These are phyloP conservation scores for Salix exigua DNA, from an alignment of 345 rosid genomes.

Conservation along the genomic window DNA sequence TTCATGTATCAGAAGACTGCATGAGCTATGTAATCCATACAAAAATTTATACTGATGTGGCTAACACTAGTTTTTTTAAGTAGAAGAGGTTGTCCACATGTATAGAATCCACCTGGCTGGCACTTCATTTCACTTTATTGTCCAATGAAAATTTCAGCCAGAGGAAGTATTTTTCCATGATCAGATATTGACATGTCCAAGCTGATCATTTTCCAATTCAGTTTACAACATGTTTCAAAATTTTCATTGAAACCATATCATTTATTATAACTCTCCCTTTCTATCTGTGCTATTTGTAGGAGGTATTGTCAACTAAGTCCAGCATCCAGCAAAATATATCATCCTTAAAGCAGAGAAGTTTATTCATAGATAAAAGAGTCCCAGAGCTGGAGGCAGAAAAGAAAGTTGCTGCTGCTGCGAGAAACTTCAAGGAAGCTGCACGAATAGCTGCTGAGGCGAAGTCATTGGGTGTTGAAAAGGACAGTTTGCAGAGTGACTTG, in stretches of 20 bases:
- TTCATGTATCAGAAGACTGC: not conserved
- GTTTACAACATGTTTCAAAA: too few species aligned
- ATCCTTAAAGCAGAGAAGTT: conserved; percentile 61
- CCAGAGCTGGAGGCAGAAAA: conserved; percentile 91
- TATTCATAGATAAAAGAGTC: conserved; percentile 69
- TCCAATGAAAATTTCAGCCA: too few species aligned
- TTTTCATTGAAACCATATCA: conserved; percentile 2
- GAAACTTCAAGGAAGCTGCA: conserved; percentile 95
- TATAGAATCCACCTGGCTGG: too few species aligned
- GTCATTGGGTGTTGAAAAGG: conserved; percentile 69
- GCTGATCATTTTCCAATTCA: too few species aligned
- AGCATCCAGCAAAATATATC: conserved; percentile 67
- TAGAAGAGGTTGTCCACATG: too few species aligned
- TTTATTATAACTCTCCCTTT: not conserved
- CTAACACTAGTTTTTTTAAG: too few species aligned
- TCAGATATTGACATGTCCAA: too few species aligned
- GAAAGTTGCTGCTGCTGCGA: conserved; percentile 76
- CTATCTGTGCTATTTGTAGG: conserved; percentile 38
- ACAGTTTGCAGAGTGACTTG: conserved; percentile 48
- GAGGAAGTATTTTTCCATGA: too few species aligned
- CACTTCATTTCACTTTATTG: too few species aligned
- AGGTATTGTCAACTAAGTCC: conserved; percentile 72
- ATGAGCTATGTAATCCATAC: not conserved
- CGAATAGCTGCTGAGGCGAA: conserved; percentile 84
- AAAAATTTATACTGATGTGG: too few species aligned